Percentiles rank a stretch among this genome's conserved stretches.
phyloP scores from a whole-genome alignment of 371 early-diverging fungal species.

The Catenaria anguillulae region DNA sequence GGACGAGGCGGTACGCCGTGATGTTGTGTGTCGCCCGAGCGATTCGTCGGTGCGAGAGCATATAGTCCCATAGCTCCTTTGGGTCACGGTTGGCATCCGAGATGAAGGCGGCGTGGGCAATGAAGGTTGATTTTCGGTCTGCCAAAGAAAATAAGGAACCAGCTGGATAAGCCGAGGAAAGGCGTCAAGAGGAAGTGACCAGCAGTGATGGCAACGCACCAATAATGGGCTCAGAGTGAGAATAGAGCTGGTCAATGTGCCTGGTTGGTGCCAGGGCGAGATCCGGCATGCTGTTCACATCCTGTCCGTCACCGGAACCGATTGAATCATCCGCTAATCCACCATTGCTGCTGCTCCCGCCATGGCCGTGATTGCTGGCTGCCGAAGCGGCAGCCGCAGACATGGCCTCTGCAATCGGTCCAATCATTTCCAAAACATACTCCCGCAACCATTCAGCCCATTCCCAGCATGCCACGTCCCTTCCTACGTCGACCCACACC shows the following conservation, averaged over 20 bases:
- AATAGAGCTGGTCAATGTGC: neutral
- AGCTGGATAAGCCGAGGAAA: neutral
- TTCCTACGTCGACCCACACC: neutral
- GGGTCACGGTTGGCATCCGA: constrained; percentile 34
- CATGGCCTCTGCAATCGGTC: neutral
- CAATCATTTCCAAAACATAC: constrained; percentile 28
- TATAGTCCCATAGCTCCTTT: constrained; percentile 32
- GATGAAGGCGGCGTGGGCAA: constrained; percentile 64
- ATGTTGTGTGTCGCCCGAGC: constrained; percentile 82
- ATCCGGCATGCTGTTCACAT: constrained; percentile 5
- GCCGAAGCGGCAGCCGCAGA: neutral
- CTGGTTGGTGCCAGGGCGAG: neutral
- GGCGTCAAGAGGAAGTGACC: neutral
- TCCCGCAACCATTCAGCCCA: constrained; percentile 57
- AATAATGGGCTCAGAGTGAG: constrained; percentile 1
- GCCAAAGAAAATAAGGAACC: constrained; percentile 23
- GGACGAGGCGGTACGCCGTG: constrained; percentile 62
- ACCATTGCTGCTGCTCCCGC: too few relatives aligned
- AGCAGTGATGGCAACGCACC: neutral
- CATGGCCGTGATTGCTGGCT: too few relatives aligned
- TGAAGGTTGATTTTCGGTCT: constrained; percentile 74
- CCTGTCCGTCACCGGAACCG: too few relatives aligned
- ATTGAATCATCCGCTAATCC: too few relatives aligned
- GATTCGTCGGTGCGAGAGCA: constrained; percentile 57
- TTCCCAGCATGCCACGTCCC: constrained; percentile 52